Conservation (phyloP, 768 basidiomycete species). For the Dictyophora rubrovolvata region DNA sequence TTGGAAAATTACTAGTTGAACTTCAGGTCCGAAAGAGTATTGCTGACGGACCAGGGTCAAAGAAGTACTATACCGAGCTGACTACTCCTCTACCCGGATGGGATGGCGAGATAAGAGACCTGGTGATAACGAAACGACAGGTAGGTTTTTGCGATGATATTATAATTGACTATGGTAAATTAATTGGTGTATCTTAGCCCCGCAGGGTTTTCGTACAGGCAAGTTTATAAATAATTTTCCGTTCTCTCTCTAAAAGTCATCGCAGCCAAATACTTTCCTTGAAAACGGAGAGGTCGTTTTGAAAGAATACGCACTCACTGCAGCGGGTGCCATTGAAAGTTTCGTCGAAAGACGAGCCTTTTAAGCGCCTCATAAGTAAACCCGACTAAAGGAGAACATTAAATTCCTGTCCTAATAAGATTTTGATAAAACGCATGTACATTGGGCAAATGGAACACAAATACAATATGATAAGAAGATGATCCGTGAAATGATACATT, state of each 20-base stretch:
- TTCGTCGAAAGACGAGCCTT: constrained; percentile 56
- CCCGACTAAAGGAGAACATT: not conserved
- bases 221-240: not conserved
- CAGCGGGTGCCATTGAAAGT: constrained; percentile 68
- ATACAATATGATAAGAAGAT: too few species aligned
- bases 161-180: not conserved
- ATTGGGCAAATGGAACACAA: not conserved
- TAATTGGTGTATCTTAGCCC: constrained; percentile 34
- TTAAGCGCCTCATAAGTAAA: too few species aligned
- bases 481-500: too few species aligned
- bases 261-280: constrained; percentile 64
- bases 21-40: constrained; percentile 81
- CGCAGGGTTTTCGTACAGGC: constrained; percentile 70
- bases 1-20: constrained; percentile 66
- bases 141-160: constrained; percentile 32
- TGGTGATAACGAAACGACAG: constrained; percentile 72
- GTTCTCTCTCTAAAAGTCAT: not conserved
- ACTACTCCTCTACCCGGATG: constrained; percentile 64
- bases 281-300: constrained; percentile 58
- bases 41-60: constrained; percentile 73
- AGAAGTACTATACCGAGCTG: constrained; percentile 66
- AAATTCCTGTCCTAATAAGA: not conserved
- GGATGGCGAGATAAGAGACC: constrained; percentile 65
- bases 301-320: constrained; percentile 68
- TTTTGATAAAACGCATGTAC: not conserved